Base-by-base conservation (phyloP, 495 filamentous ascomycete genomes). In the Emericellopsis terricola region DNA sequence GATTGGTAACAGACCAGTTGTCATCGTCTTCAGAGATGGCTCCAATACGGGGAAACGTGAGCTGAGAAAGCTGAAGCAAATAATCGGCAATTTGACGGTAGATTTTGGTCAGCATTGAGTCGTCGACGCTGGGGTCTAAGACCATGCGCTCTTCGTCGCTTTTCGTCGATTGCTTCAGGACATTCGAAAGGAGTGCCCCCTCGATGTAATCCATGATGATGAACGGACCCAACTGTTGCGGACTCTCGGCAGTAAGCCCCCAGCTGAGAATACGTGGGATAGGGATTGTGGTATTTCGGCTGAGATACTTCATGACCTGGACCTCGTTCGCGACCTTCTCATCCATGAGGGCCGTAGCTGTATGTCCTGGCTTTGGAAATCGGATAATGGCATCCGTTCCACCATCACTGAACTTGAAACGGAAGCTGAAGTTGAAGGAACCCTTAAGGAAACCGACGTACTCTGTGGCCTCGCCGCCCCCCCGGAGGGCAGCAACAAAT, bases 171-270 rank as follows among this genome's bases (percentile, higher is more conserved):
- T 48, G 35, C 38, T 51, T 45, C 31, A 51, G 46, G 34, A 57
- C 29, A 28, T 40, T 49, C 26, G 44, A 45, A 39, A 56, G 34
- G 36, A 34, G 38, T 29, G 37, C 45, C 9, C 61, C 56, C 11
- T 60, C 34, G 38, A 63, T 48, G 19, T 51, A 62, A 33, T 61
- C 57, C 56, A 62, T 60, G 20, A 64, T 53, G 19, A 62, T 60
- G 31, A 62, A 62, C 15, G 54, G 59, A 15, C 60, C 52, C 8
- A 62, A 43, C 27, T 43, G 37, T 24, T 53, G 49, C 29, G 45
- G 37, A 29, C 53, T 60, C 14, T 44, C 46, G 15, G 36, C 33
- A 44, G 49, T 48, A 13, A 31, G 38, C 14, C 60, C 57, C 57
- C 53, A 65, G 14, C 45, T 44, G 8, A 35, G 19, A 18, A 61